Evolutionary conservation across 2,329 filamentous ascomycete species (phyloP), one percentile per base, ranked within the genome.

Genomic region (Trichophyton verrucosum): DNA sequence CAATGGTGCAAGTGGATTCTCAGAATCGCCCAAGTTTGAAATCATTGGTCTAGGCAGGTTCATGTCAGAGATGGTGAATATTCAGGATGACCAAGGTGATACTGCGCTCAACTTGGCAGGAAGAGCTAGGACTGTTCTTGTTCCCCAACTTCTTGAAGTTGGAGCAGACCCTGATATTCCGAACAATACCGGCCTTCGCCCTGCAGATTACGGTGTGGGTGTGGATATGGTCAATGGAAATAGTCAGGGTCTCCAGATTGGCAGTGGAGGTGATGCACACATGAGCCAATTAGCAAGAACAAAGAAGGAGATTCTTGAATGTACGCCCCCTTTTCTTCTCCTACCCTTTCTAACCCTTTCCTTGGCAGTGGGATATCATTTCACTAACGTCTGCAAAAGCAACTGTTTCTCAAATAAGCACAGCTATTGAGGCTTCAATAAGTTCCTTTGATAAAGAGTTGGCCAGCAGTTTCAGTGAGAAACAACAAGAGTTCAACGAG

Each of bases 41-140:
- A 60, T 89, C 82, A 95, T 97, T 74, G 89, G 88, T 24, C 81
- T 99, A 59, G 91, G 89, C 33, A 86, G 90, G 42, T 99, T 99
- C 75, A 95, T 99, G 83, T 89, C 88, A 57, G 91, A 97, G 70
- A 95, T 99, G 72, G 92, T 99, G 63, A 97, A 99, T 68, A 87
- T 91, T 0, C 88, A 92, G 68, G 94, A 99, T 73, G 91, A 91
- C 68, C 88, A 88, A 38, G 94, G 94, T 0, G 95, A 99, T 70
- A 99, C 94, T 0, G 94, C 94, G 0, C 79, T 99, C 20, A 96
- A 96, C 67, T 86, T 97, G 64, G 94, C 92, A 1, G 91, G 94
- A 1, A 82, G 94, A 63, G 95, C 96, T 66, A 90, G 91, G 22
- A 97, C 96, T 71, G 95, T 90, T 68, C 96, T 99, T 67, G 95